Evolutionary conservation across 2,329 filamentous ascomycete species (phyloP).

Genomic region (Nemania sp.): DNA sequence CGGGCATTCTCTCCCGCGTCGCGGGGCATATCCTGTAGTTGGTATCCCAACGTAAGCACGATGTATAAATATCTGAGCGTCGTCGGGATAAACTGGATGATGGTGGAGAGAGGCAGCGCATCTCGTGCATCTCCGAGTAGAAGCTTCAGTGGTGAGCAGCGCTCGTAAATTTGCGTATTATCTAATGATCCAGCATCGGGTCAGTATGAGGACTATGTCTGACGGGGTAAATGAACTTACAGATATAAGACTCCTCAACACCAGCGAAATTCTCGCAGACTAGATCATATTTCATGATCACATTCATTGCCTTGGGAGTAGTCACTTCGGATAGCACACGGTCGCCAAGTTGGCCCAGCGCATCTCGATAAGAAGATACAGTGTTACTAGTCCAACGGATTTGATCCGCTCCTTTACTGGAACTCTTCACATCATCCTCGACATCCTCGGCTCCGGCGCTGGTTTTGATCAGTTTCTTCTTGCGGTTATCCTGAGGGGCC

Average conservation of each 20-base stretch:
- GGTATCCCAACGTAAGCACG: conserved; percentile 29
- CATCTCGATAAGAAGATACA: no score
- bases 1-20: conserved; percentile 11
- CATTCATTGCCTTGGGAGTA: conserved; percentile 12
- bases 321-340: no score
- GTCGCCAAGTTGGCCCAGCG: neutral
- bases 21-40: conserved; percentile 22
- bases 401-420: no score
- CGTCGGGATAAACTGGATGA: conserved; percentile 18
- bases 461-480: no score
- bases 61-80: conserved; percentile 28
- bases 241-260: conserved; percentile 37
- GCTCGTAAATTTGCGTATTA: conserved; percentile 39
- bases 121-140: conserved; percentile 18
- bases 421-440: no score
- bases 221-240: no score
- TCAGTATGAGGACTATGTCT: no score
- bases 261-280: conserved; percentile 28
- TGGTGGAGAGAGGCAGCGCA: conserved; percentile 16
- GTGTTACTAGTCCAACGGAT: no score
- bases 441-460: no score
- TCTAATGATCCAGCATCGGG: conserved; percentile 28
- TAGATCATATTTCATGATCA: conserved; percentile 26
- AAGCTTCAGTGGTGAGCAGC: conserved; percentile 19
- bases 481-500: no score